Evolutionary conservation across 495 filamentous ascomycete species (phyloP).

Genomic region (Penicillium bialowiezense): DNA sequence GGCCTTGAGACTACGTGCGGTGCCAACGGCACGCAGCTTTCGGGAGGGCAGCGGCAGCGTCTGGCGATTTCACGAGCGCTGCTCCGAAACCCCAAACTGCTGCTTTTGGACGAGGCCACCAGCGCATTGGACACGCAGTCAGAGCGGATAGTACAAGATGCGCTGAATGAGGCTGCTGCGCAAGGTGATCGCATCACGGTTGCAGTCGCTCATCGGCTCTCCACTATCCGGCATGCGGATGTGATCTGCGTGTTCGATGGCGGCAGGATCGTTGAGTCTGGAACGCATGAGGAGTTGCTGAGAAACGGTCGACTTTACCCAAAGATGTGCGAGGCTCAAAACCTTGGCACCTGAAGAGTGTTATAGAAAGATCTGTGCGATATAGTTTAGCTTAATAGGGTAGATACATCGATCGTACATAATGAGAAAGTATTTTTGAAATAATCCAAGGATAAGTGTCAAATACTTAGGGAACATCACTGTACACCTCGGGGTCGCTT

Average conservation of each 20-base stretch:
- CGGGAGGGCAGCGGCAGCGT: conserved; percentile 49
- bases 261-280: conserved; percentile 74
- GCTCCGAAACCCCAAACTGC: conserved; percentile 39
- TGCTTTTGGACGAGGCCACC: conserved; percentile 60
- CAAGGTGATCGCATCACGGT: conserved; percentile 31
- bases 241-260: conserved; percentile 84
- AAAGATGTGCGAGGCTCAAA: conserved; percentile 11
- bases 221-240: conserved; percentile 79
- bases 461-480: no score
- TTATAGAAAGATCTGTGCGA: no score
- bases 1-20: conserved; percentile 26
- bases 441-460: no score
- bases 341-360: not conserved
- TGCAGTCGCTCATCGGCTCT: conserved; percentile 56
- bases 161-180: conserved; percentile 33
- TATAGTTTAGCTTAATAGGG: no score
- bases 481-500: no score
- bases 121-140: conserved; percentile 53
- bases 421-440: no score
- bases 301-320: not conserved
- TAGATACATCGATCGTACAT: no score
- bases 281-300: conserved; percentile 50
- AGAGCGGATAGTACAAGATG: conserved; percentile 36
- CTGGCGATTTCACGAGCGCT: conserved; percentile 52
- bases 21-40: conserved; percentile 18